Evolutionary conservation across 768 basidiomycete genomes (phyloP).

Genomic region (Lactarius indigo): DNA sequence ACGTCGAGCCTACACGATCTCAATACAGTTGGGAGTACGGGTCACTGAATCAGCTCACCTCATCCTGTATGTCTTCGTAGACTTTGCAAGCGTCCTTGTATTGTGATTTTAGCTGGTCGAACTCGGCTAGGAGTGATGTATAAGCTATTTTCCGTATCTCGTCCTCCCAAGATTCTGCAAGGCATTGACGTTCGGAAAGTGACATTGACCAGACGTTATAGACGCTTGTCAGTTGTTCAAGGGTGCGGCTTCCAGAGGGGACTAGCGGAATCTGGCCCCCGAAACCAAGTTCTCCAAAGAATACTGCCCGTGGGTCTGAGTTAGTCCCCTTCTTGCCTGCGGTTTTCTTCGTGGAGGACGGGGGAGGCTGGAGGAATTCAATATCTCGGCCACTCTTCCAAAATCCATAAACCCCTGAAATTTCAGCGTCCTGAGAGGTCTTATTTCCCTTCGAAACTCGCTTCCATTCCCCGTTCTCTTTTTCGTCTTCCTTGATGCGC

Average conservation of each 20-base stretch:
- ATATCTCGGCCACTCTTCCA: conserved; percentile 23
- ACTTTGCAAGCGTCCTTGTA: conserved; percentile 40
- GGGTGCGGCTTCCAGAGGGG: conserved; percentile 36
- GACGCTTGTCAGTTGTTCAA: conserved; percentile 36
- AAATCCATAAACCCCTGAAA: conserved; percentile 21
- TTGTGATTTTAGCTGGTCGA: conserved; percentile 39
- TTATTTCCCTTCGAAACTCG: conserved; percentile 10
- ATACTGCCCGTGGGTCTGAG: conserved; percentile 22
- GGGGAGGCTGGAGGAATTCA: conserved; percentile 15
- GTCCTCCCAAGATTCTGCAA: conserved; percentile 48
- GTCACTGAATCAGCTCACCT: conserved; percentile 39
- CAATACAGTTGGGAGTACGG: not conserved
- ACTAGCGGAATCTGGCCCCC: conserved; percentile 35
- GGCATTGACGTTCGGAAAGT: conserved; percentile 40
- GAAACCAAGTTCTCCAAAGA: conserved; percentile 41
- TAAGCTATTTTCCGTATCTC: conserved; percentile 37
- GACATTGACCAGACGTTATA: conserved; percentile 57
- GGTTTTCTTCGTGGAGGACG: not conserved
- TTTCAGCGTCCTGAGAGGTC: not conserved
- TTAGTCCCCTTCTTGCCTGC: not conserved
- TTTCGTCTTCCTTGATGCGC: conserved; percentile 11
- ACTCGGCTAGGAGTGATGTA: conserved; percentile 38
- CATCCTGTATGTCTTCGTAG: conserved; percentile 44
- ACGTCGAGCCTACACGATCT: conserved; percentile 45
- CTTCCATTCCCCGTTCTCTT: conserved; percentile 18